A percentile compares a stretch with the other conserved stretches of the same genome.
phyloP scores from a whole-genome alignment of 1,139 yeast species.

The Pichia sp. region DNA sequence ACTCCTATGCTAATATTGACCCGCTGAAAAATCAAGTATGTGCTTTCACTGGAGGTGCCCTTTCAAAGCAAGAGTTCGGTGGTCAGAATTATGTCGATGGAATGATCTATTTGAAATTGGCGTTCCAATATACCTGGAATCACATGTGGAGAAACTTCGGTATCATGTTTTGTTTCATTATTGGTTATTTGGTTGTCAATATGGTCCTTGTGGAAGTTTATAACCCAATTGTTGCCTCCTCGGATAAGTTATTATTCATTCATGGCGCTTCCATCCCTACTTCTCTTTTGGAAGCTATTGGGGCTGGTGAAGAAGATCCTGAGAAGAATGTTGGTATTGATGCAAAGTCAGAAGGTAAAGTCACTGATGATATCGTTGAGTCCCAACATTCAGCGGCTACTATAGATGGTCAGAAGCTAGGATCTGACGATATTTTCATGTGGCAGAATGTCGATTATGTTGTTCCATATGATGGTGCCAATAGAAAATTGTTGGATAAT shows the following conservation, averaged over 20 bases:
- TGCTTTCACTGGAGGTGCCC: slow-evolving; percentile 46
- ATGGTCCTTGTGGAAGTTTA: slow-evolving; percentile 36
- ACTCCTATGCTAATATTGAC: slow-evolving; percentile 38
- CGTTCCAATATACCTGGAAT: slow-evolving; percentile 36
- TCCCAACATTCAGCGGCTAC: slow-evolving; percentile 10
- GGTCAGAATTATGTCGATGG: slow-evolving; percentile 48
- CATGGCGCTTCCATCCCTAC: slow-evolving; percentile 19
- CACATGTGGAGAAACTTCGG: slow-evolving; percentile 53
- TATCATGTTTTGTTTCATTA: slow-evolving; percentile 41
- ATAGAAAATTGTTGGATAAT: slow-evolving; percentile 41
- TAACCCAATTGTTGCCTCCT: slow-evolving; percentile 19
- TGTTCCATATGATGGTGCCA: slow-evolving; percentile 39
- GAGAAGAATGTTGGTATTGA: neutral
- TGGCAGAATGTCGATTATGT: slow-evolving; percentile 40
- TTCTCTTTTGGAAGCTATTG: slow-evolving; percentile 10
- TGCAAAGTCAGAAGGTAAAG: slow-evolving; percentile 44
- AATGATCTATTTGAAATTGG: slow-evolving; percentile 36
- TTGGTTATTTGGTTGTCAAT: slow-evolving; percentile 32
- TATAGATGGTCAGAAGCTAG: slow-evolving; percentile 20
- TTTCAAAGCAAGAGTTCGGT: slow-evolving; percentile 20
- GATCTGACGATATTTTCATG: slow-evolving; percentile 35
- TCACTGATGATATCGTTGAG: slow-evolving; percentile 17
- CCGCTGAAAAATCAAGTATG: slow-evolving; percentile 42
- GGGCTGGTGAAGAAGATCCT: slow-evolving; percentile 2
- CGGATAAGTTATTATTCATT: slow-evolving; percentile 24